A percentile compares a stretch with the other conserved stretches of the same genome.
These are phyloP conservation scores for Malassezia obtusa DNA, from an alignment of 1,284 basidiomycete genomes.

Conservation along the genomic window DNA sequence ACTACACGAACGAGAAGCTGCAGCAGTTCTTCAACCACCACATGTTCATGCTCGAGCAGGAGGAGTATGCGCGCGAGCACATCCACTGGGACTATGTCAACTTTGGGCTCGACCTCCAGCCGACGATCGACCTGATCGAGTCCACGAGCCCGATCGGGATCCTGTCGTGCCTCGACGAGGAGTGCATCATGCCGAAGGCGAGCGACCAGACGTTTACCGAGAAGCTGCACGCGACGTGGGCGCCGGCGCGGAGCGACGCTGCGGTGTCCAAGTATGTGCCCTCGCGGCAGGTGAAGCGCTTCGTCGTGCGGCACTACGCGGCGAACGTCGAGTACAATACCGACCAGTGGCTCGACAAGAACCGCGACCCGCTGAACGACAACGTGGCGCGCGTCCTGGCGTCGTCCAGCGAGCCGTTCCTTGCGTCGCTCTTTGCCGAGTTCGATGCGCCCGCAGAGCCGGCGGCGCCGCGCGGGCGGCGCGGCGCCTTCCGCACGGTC, in stretches of 20 bases:
- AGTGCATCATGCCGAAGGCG: conserved; percentile 98
- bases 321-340: conserved; percentile 94
- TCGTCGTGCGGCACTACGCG: conserved; percentile 92
- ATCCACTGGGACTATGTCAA: conserved; percentile 99
- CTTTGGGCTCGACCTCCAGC: conserved; percentile 93
- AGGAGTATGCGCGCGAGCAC: conserved; percentile 91
- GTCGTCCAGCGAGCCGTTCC: conserved; percentile 69
- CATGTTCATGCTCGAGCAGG: conserved; percentile 99
- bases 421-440: conserved; percentile 75
- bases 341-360: conserved; percentile 96
- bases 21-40: conserved; percentile 69
- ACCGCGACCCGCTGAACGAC: conserved; percentile 97
- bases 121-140: conserved; percentile 97
- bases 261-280: conserved; percentile 64
- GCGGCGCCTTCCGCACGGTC: conserved; percentile 92
- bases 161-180: conserved; percentile 87
- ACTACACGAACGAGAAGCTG: conserved; percentile 70
- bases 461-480: conserved; percentile 60
- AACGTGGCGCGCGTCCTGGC: conserved; percentile 84
- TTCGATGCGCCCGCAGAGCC: conserved; percentile 52
- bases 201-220: conserved; percentile 90
- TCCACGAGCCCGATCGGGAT: conserved; percentile 66
- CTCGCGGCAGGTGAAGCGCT: conserved; percentile 79
- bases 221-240: conserved; percentile 57
- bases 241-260: conserved; percentile 18